Evolutionary conservation across 768 basidiomycete species (phyloP).

Genomic region (Russula ochroleuca): DNA sequence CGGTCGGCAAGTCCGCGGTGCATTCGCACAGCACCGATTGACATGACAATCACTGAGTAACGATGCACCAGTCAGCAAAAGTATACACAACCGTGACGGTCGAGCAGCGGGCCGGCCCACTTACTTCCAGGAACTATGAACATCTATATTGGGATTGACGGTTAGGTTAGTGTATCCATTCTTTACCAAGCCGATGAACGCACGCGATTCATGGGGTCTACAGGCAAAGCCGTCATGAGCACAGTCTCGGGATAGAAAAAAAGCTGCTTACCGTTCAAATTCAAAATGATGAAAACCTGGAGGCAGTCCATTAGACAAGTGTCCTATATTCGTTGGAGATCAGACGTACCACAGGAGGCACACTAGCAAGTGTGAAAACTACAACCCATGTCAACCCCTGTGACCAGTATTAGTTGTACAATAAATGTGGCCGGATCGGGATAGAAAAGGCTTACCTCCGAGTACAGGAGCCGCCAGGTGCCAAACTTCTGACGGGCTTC

Average conservation of each 20-base stretch:
- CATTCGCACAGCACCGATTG: neutral
- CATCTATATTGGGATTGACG: neutral
- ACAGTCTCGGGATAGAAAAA: neutral
- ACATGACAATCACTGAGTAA: constrained; percentile 5
- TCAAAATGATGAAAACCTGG: constrained; percentile 3
- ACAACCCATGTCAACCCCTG: constrained; percentile 8
- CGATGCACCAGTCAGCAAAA: neutral
- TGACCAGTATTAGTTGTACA: neutral
- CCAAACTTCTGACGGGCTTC: neutral
- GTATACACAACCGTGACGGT: no score
- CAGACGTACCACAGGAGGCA: neutral
- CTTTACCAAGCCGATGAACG: neutral
- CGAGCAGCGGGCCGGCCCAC: neutral
- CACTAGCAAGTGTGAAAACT: neutral
- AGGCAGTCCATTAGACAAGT: neutral
- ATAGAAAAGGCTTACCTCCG: neutral
- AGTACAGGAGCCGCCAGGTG: constrained; percentile 7
- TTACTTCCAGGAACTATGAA: constrained; percentile 1
- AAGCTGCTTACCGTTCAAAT: constrained; percentile 5
- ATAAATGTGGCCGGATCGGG: neutral
- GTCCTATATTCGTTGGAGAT: neutral
- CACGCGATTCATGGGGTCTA: constrained; percentile 8
- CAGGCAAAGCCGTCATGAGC: neutral
- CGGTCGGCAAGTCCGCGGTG: neutral
- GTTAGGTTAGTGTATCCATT: neutral